Conservation (phyloP, 495 filamentous ascomycete species). For the Aspergillus sclerotiicarbonarius region DNA sequence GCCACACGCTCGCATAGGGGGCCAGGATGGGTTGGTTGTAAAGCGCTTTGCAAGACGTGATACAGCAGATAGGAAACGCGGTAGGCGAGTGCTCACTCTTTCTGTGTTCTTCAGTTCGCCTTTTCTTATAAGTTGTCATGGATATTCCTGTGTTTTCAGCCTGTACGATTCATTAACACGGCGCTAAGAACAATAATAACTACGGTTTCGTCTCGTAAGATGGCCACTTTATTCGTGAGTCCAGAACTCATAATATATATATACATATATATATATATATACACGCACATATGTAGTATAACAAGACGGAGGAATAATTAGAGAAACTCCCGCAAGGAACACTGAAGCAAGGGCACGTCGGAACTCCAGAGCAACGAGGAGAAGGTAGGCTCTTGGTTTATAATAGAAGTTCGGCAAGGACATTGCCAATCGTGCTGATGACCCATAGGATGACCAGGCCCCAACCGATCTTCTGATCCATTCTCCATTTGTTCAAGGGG, state of each 20-base stretch:
- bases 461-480: conserved; percentile 83
- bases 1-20: background rate
- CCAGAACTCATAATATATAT: background rate
- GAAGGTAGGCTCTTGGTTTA: conserved; percentile 9
- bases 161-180: background rate
- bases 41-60: background rate
- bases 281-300: conserved; percentile 3
- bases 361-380: too few species aligned
- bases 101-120: background rate
- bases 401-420: conserved; percentile 67
- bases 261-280: background rate
- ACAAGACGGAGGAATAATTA: background rate
- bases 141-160: background rate
- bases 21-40: background rate
- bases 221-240: background rate
- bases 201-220: background rate
- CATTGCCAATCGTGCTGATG: conserved; percentile 78
- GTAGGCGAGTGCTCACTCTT: background rate
- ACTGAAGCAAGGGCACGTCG: too few species aligned
- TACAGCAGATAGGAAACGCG: background rate
- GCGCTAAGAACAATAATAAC: background rate
- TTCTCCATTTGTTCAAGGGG: conserved; percentile 83
- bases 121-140: background rate
- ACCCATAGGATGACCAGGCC: conserved; percentile 80
- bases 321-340: background rate